Conservation (phyloP, 225 moss, liverwort and hornwort genomes). For the Polytrichum formosum region DNA sequence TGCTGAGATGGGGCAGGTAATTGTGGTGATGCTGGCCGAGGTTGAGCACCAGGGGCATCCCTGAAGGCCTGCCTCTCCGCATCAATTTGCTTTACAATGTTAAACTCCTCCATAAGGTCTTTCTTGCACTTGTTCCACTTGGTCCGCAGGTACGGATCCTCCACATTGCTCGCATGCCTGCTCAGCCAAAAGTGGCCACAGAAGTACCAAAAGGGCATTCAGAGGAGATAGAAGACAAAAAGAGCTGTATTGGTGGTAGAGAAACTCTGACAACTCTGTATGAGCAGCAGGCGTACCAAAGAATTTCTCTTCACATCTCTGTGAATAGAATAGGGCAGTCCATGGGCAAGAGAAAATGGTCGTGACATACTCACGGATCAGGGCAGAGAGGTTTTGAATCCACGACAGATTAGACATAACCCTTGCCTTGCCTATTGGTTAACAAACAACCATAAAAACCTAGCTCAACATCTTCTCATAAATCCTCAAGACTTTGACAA, state of each 20-base stretch:
- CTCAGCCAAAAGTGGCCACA: conserved; percentile 1
- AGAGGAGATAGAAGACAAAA: not conserved
- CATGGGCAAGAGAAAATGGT: too few species aligned
- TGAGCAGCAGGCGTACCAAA: too few species aligned
- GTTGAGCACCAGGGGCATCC: conserved; percentile 85
- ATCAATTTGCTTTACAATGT: conserved; percentile 97
- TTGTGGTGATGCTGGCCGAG: conserved; percentile 71
- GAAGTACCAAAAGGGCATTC: not conserved
- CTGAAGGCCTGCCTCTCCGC: conserved; percentile 96
- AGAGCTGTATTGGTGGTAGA: not conserved
- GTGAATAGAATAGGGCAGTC: too few species aligned
- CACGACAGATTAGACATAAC: too few species aligned
- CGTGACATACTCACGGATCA: too few species aligned
- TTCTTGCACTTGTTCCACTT: conserved; percentile 97
- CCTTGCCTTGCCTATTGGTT: too few species aligned
- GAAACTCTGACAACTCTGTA: too few species aligned
- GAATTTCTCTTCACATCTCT: too few species aligned
- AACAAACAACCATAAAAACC: too few species aligned
- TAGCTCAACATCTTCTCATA: too few species aligned
- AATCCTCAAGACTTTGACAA: too few species aligned
- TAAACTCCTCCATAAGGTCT: conserved; percentile 90
- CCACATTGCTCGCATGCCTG: conserved; percentile 92
- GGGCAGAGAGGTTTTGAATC: too few species aligned
- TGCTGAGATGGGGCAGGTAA: conserved; percentile 28
- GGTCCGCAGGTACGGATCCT: conserved; percentile 81